Base-by-base conservation (phyloP, 768 basidiomycete species). In the Pleurotus giganteus region DNA sequence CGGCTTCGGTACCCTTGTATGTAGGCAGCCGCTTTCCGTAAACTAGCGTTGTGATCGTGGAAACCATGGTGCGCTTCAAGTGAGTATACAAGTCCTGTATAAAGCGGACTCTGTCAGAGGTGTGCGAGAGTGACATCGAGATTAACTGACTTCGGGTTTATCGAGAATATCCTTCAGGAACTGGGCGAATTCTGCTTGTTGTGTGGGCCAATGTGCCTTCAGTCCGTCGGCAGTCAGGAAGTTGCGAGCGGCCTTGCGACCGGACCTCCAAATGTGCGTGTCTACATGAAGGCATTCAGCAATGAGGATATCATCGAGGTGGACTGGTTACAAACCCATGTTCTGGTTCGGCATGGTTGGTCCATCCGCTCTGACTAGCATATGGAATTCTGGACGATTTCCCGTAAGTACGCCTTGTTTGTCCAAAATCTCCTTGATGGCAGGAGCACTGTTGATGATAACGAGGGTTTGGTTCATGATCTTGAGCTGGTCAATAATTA, bases 131-230 rank as follows among this genome's bases (percentile, higher is more conserved):
- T 5, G 13, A 19, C 12, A 3, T 15, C n/a, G 27, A 9, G 13
- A 29, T 1, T 15, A 28, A 12, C 47, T 24, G 44, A 71, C 69
- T 55, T 66, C 56, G 13, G 70, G 68, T 5, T 58, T 47, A 7
- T 61, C 58, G 34, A 71, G 42, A 13, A 71, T 39, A 32, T 71
- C 70, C 31, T 63, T 56, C 56, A 71, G 58, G 36, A 71, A 58
- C 53, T 70, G 69, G 21, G 60, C 54, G 9, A 65, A 51, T 54
- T 70, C 68, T 1, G 65, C 68, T 12, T 55, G 57, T 47, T 68
- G 68, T 11, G 66, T 63, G 4, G 63, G 66, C 12, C 64, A 50
- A 52, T 62, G 63, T 31, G 51, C 42, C 13, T 56, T 53, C 32
- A 58, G 61, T 2, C 59, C 61, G 34, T 65, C 58, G 8, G 53